phyloP scores from a whole-genome alignment of 129 eudicot species.

The Centrapalus pauciflorus region DNA sequence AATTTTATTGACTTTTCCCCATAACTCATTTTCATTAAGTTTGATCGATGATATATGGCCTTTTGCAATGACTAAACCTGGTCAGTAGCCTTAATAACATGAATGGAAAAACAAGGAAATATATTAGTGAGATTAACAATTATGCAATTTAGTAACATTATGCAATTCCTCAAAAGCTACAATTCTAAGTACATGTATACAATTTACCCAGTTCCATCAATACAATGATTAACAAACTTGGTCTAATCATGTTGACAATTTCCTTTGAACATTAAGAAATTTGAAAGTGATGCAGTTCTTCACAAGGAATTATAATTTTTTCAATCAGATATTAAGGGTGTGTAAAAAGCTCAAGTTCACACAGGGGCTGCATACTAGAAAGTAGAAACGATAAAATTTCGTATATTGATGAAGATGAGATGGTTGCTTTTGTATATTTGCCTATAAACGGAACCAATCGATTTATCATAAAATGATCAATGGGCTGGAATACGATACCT shows the following conservation, averaged over 20 bases:
- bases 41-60: not conserved
- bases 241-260: not conserved
- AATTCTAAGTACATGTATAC: too few relatives aligned
- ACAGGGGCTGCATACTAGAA: too few relatives aligned
- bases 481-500: too few relatives aligned
- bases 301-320: too few relatives aligned
- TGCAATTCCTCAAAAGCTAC: too few relatives aligned
- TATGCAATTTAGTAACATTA: not conserved
- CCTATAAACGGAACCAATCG: too few relatives aligned
- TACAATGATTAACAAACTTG: not conserved
- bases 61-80: not conserved
- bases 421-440: too few relatives aligned
- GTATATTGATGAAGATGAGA: too few relatives aligned
- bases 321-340: not conserved
- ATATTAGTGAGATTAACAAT: not conserved
- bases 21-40: not conserved
- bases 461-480: too few relatives aligned
- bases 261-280: not conserved
- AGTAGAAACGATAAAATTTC: too few relatives aligned
- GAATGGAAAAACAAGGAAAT: not conserved
- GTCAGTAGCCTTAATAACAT: not conserved
- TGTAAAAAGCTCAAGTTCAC: too few relatives aligned
- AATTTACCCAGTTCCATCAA: not conserved
- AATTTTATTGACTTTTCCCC: not conserved
- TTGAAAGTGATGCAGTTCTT: too few relatives aligned